A percentile compares a stretch with the other conserved stretches of the same genome.
Conservation (phyloP, 2,329 filamentous ascomycete species). For the Colletotrichum nymphaeae region DNA sequence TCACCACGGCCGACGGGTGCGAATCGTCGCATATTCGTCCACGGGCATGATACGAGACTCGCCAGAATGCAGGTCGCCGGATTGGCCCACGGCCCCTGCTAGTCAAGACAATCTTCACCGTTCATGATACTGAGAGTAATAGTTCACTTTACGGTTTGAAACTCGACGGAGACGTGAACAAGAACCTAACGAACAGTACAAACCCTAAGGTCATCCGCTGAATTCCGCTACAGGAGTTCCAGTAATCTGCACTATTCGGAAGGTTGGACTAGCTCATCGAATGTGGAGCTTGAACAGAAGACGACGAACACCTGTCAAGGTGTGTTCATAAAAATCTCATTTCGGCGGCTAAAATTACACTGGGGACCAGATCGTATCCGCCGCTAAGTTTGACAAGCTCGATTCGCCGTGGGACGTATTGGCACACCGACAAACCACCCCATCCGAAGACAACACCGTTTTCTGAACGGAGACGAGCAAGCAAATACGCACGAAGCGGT, state of each 20-base stretch:
- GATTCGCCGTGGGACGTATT: constrained; percentile 13
- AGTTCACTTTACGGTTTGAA: background rate
- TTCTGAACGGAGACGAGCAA: background rate
- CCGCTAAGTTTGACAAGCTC: constrained; percentile 25
- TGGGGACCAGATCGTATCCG: constrained; percentile 17
- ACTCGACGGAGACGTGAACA: background rate
- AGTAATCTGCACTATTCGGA: background rate
- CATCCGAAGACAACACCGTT: constrained; percentile 1
- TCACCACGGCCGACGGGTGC: background rate
- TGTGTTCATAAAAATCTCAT: background rate
- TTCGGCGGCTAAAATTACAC: constrained; percentile 32
- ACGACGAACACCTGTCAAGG: background rate
- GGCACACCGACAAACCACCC: background rate
- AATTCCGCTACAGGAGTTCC: background rate
- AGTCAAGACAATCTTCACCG: background rate
- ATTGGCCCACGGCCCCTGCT: background rate
- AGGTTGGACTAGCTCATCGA: too few relatives aligned
- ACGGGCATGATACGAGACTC: constrained; percentile 5
- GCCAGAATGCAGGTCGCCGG: constrained; percentile 10
- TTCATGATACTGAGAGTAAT: background rate
- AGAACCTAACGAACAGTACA: background rate
- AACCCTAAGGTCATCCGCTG: background rate
- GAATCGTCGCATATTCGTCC: background rate
- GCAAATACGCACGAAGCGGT: background rate
- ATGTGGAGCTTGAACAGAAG: too few relatives aligned